phyloP scores from a whole-genome alignment of 1,284 basidiomycete species.

The Peniophora sp. region DNA sequence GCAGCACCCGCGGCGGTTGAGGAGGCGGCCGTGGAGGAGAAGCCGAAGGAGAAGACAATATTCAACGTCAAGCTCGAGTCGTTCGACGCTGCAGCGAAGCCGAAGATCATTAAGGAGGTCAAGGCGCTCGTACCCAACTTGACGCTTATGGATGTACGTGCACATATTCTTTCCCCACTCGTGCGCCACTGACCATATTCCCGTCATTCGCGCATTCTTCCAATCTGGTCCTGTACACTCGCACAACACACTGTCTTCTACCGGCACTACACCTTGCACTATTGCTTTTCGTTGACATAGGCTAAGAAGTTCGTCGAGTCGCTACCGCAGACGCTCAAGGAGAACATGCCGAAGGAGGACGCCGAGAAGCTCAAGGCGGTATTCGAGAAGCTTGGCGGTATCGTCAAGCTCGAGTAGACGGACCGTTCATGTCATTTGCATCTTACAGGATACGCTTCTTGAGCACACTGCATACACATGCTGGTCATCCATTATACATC shows the following conservation, averaged over 20 bases:
- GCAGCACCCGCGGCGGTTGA: slow-evolving; percentile 46
- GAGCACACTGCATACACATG: background rate
- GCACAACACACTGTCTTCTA: background rate
- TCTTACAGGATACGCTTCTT: slow-evolving; percentile 4
- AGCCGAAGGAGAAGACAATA: slow-evolving; percentile 98
- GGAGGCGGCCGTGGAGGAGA: slow-evolving; percentile 73
- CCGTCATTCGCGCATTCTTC: slow-evolving; percentile 10
- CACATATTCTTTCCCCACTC: background rate
- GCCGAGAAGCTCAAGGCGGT: slow-evolving; percentile 93
- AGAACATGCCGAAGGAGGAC: slow-evolving; percentile 95
- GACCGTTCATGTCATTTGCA: slow-evolving; percentile 5
- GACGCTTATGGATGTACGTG: slow-evolving; percentile 88
- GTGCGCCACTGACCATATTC: slow-evolving; percentile 5
- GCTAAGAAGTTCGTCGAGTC: slow-evolving; percentile 99
- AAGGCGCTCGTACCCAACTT: slow-evolving; percentile 93
- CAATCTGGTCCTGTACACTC: background rate
- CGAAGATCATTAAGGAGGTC: slow-evolving; percentile 97
- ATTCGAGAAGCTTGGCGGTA: slow-evolving; percentile 86
- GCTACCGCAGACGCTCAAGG: slow-evolving; percentile 90
- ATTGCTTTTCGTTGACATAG: slow-evolving; percentile 29
- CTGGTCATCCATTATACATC: background rate
- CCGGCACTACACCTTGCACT: background rate
- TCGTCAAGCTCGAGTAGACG: slow-evolving; percentile 71
- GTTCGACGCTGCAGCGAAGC: slow-evolving; percentile 85
- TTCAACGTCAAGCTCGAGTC: slow-evolving; percentile 95